phyloP scores from a whole-genome alignment of 139 green algal species.

The Coelastrella sp. region DNA sequence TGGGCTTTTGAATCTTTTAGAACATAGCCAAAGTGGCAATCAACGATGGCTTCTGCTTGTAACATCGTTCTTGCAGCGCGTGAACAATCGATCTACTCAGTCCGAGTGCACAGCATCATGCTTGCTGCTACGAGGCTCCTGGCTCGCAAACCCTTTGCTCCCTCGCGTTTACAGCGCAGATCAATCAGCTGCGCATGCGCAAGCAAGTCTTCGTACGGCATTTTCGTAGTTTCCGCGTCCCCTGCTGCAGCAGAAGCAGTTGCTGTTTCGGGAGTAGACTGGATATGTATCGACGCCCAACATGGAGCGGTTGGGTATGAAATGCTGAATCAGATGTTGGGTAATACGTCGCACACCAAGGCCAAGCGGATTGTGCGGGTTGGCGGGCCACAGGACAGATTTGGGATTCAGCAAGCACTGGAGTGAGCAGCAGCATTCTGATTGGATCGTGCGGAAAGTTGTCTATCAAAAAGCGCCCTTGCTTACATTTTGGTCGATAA shows the following conservation, averaged over 20 bases:
- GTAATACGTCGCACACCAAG: background rate
- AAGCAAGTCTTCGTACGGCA: background rate
- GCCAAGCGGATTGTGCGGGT: constrained; percentile 56
- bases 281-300: constrained; percentile 51
- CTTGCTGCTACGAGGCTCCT: no score
- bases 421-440: constrained; percentile 47
- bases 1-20: no score
- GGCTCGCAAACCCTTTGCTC: no score
- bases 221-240: constrained; percentile 19
- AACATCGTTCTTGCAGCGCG: no score
- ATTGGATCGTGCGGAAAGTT: background rate
- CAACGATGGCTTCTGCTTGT: no score
- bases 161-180: background rate
- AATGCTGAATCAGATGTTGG: constrained; percentile 37
- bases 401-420: constrained; percentile 53
- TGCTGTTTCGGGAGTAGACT: constrained; percentile 46
- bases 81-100: no score
- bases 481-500: background rate
- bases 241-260: constrained; percentile 48
- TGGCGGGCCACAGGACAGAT: constrained; percentile 48
- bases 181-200: background rate
- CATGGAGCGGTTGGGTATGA: constrained; percentile 51
- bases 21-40: no score
- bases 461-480: background rate
- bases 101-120: no score